Conservation (phyloP, 2,329 filamentous ascomycete genomes). For the Cordyceps tenuipes region DNA sequence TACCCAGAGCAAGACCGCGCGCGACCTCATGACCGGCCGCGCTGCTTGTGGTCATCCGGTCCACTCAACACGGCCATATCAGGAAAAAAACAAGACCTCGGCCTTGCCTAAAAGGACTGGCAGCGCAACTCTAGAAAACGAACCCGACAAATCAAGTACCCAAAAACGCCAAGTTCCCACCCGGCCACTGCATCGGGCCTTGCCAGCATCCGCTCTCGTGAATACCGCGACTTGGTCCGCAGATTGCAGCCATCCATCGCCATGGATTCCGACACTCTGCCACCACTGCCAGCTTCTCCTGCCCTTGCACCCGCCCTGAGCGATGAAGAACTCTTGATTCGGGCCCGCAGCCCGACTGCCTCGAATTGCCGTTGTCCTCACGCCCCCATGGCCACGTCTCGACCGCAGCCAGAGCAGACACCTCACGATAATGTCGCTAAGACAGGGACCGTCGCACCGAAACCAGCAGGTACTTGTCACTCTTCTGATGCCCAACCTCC, state of each 20-base stretch:
- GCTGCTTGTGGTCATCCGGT: neutral
- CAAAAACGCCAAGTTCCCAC: constrained; percentile 8
- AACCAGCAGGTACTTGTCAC: neutral
- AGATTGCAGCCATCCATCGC: constrained; percentile 7
- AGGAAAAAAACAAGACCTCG: neutral
- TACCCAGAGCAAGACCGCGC: neutral
- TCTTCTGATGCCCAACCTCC: constrained; percentile 13
- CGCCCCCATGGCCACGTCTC: constrained; percentile 5
- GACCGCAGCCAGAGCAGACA: neutral
- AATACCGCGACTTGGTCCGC: constrained; percentile 2
- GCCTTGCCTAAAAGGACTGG: neutral
- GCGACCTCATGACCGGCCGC: constrained; percentile 7
- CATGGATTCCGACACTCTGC: constrained; percentile 5
- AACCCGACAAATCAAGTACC: neutral
- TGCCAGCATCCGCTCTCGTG: constrained; percentile 5
- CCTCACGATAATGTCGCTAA: constrained; percentile 6
- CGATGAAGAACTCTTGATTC: neutral
- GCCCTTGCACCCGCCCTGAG: neutral
- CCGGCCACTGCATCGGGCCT: constrained; percentile 7
- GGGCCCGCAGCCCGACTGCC: neutral
- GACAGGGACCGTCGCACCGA: neutral
- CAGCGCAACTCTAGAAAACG: neutral
- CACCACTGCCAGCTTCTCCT: neutral
- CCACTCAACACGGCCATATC: neutral
- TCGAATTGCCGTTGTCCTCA: constrained; percentile 3